Base-by-base conservation (phyloP, 2,329 filamentous ascomycete species). In the Nothophaeocryptopus gaeumannii region DNA sequence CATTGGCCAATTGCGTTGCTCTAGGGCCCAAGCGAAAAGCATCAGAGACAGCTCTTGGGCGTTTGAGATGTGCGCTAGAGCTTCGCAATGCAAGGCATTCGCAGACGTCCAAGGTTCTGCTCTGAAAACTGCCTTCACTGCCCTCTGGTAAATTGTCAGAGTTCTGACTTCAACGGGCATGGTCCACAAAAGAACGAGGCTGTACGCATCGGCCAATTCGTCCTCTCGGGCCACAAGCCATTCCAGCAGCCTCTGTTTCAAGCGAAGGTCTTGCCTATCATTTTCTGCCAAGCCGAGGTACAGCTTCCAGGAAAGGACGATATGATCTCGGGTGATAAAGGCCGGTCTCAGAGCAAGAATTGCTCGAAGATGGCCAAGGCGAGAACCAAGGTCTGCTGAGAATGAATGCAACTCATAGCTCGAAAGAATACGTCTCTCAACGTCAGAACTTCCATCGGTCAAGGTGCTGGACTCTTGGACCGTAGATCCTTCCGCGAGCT, bases 301-400 rank as follows among this genome's bases (percentile, higher is more conserved):
- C 5, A 73, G 52, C n/a, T 63, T 59, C 67, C 70, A 72, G 10
- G 65, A 68, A 9, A 40, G 41, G 15, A 26, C 29, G 20, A 51
- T 47, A 9, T 41, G 10, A 14, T 44, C 14, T 16, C 13, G 26
- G 5, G 15, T 26, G n/a, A 41, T 20, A 5, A 26, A 26, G 12
- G 12, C 14, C 15, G 15, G n/a, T 11, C 36, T 31, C 30, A 33
- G n/a, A 10, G 26, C 30, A 39, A 56, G 34, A 9, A 49, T 42
- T 12, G 36, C 39, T 16, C 50, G 54, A 29, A 56, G 37, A 16
- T 32, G 43, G 10, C 36, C 42, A 14, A 54, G 39, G 40, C 48
- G 43, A 15, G 34, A 30, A 35, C 34, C 39, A 16, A 32, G 37
- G 14, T 37, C 39, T n/a, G 15, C 30, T n/a, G 20, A 26, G 20